Conservation (phyloP, 345 rosid genomes). For the Brassica rapa region DNA sequence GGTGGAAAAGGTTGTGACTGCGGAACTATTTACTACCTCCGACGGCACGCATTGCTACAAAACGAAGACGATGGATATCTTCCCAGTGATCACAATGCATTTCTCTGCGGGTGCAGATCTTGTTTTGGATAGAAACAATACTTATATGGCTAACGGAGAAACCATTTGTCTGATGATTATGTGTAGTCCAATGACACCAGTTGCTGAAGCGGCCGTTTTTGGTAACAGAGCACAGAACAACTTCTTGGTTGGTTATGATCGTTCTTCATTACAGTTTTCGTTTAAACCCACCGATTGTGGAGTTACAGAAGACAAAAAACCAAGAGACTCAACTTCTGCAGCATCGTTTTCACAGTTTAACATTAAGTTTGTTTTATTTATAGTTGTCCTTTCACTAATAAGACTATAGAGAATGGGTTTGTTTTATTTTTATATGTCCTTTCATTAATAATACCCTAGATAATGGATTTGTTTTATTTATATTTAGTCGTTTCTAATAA, state of each 20-base stretch:
- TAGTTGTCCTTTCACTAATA: background rate
- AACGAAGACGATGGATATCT: background rate
- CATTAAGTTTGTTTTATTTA: background rate
- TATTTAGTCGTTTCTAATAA: too few species aligned
- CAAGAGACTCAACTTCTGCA: background rate
- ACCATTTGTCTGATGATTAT: background rate
- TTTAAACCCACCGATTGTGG: slow-evolving; percentile 15
- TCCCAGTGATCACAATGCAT: slow-evolving; percentile 5
- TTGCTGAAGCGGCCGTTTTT: background rate
- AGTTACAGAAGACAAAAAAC: background rate
- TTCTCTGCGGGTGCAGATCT: background rate
- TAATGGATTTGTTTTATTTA: background rate
- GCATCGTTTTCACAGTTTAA: background rate
- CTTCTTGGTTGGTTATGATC: slow-evolving; percentile 16
- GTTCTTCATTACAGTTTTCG: slow-evolving; percentile 1
- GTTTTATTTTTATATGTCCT: background rate
- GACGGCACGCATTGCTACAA: background rate
- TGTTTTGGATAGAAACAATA: background rate
- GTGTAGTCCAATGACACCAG: background rate
- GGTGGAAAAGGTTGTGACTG: background rate
- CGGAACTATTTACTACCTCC: background rate
- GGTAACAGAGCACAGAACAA: slow-evolving; percentile 27
- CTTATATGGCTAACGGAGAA: background rate
- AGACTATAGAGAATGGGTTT: background rate
- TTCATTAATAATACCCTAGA: background rate